Evolutionary conservation across 331 rosid species (phyloP).

Genomic region (Rosa hybrid): DNA sequence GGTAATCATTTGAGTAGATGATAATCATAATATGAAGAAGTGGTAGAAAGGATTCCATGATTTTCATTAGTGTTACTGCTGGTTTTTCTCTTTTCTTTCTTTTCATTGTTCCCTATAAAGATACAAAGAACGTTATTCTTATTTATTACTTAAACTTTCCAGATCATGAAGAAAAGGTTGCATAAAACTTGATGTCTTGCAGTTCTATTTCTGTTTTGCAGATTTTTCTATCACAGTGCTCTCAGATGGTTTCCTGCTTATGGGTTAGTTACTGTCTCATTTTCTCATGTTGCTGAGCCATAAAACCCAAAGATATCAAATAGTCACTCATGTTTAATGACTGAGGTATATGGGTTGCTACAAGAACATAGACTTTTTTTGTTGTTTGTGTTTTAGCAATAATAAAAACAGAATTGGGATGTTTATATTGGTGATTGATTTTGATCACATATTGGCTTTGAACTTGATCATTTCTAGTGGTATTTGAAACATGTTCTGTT

Average conservation of each 20-base stretch:
- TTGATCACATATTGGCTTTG: background rate
- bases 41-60: constrained; percentile 1
- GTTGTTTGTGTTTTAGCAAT: background rate
- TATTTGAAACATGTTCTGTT: background rate
- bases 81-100: background rate
- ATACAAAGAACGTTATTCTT: background rate
- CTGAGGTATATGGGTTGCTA: background rate
- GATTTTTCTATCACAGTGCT: constrained; percentile 92
- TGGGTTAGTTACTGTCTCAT: constrained; percentile 58
- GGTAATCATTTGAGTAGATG: background rate
- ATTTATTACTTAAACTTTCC: background rate
- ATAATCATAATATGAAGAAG: background rate
- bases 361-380: background rate
- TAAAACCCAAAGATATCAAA: background rate
- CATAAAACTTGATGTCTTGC: background rate
- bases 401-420: background rate
- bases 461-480: background rate
- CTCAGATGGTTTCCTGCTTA: constrained; percentile 86
- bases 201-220: constrained; percentile 34
- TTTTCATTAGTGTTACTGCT: background rate
- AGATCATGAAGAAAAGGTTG: background rate
- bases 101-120: background rate
- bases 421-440: background rate
- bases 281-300: constrained; percentile 2
- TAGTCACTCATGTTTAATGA: background rate